These are phyloP conservation scores for Gilbertella persicaria DNA, from an alignment of 371 early-diverging fungal genomes.

Conservation along the genomic window DNA sequence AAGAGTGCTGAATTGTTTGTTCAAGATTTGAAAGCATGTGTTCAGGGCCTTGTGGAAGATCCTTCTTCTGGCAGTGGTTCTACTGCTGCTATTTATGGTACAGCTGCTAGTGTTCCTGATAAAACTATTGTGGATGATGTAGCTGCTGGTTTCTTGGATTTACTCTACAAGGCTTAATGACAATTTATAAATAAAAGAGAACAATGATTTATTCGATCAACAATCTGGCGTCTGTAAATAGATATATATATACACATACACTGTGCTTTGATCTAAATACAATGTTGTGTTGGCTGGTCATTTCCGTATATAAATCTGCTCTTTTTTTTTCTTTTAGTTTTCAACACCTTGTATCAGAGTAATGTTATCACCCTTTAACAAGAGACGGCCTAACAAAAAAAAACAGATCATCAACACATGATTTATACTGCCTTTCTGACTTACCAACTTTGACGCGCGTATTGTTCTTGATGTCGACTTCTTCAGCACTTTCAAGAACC, in stretches of 20 bases:
- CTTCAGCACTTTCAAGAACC: slow-evolving; percentile 88
- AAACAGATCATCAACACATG: background rate
- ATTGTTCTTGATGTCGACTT: slow-evolving; percentile 77
- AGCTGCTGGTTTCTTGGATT: slow-evolving; percentile 83
- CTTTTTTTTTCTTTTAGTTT: slow-evolving; percentile 3
- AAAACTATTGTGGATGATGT: slow-evolving; percentile 84
- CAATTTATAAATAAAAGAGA: too few relatives aligned
- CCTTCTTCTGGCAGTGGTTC: slow-evolving; percentile 72
- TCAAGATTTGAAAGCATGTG: slow-evolving; percentile 77
- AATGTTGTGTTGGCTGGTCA: background rate
- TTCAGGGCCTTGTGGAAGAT: slow-evolving; percentile 65
- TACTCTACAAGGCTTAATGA: slow-evolving; percentile 76
- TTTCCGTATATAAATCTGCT: background rate
- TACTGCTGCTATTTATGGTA: slow-evolving; percentile 90
- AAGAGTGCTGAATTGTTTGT: slow-evolving; percentile 75
- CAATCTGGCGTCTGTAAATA: too few relatives aligned
- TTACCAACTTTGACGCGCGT: slow-evolving; percentile 65
- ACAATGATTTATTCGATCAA: too few relatives aligned
- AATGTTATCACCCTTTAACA: slow-evolving; percentile 33
- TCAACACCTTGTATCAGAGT: slow-evolving; percentile 35
- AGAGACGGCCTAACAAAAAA: slow-evolving; percentile 21
- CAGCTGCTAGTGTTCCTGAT: slow-evolving; percentile 87
- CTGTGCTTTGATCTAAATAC: background rate
- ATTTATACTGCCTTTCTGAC: background rate
- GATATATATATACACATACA: too few relatives aligned